phyloP scores from a whole-genome alignment of 2,329 filamentous ascomycete species.

The Ceratocystis cacaofunesta region DNA sequence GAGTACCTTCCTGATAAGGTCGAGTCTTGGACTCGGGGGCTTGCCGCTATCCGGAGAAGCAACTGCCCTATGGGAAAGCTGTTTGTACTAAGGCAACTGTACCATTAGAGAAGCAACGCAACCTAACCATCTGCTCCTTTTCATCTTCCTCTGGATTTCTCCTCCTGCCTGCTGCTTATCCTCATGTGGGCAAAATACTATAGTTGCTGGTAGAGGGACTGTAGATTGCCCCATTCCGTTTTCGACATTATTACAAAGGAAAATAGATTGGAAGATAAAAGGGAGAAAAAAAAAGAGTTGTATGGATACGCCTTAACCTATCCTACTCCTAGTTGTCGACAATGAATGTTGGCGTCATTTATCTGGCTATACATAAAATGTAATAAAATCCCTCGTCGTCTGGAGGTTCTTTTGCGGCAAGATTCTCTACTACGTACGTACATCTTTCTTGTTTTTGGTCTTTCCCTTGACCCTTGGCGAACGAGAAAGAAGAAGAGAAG shows the following conservation, averaged over 20 bases:
- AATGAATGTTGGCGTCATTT: not conserved
- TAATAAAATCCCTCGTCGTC: not conserved
- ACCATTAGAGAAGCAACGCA: not conserved
- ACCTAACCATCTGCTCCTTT: not conserved
- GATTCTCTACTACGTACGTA: not conserved
- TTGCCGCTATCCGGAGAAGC: conserved; percentile 4
- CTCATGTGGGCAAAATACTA: not conserved
- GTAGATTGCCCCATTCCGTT: not conserved
- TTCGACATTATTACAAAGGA: not conserved
- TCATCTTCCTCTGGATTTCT: not conserved
- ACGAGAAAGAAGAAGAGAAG: not conserved
- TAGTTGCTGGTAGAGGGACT: not conserved
- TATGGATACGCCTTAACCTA: not conserved
- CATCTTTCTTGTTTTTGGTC: not conserved
- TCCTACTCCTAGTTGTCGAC: not conserved
- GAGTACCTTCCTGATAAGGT: not conserved
- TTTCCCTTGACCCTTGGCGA: not conserved
- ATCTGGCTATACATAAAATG: not conserved
- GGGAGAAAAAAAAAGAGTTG: not conserved
- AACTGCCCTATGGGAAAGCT: not conserved
- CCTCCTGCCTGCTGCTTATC: not conserved
- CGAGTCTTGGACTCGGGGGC: not conserved
- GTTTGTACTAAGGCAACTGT: not conserved
- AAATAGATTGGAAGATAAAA: not conserved
- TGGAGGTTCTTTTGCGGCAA: not conserved